phyloP scores from a whole-genome alignment of 306 rosid species.

The Lathyrus aphaca region DNA sequence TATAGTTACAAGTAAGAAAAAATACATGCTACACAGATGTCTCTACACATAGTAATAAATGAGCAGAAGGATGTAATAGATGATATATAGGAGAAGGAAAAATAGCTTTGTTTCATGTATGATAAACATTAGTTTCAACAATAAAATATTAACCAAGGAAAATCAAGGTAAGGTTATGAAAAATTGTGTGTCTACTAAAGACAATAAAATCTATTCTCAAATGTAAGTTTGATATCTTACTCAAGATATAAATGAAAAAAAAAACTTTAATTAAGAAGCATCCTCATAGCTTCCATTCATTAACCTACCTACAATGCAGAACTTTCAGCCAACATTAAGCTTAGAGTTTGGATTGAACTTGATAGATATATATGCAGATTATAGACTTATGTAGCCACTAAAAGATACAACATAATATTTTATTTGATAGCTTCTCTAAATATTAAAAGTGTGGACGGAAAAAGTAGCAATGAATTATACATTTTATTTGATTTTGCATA shows the following conservation, averaged over 20 bases:
- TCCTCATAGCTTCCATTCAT: constrained; percentile 9
- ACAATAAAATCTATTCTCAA: background rate
- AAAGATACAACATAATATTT: background rate
- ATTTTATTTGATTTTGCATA: no score
- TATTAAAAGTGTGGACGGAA: no score
- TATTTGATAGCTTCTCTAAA: background rate
- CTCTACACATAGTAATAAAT: no score
- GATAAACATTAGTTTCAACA: background rate
- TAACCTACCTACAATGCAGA: background rate
- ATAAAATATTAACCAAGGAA: no score
- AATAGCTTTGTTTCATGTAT: background rate
- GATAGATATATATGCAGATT: background rate
- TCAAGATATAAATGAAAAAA: constrained; percentile 16
- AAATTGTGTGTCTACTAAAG: no score
- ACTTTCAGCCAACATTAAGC: background rate
- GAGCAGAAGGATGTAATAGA: no score
- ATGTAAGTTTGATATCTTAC: background rate
- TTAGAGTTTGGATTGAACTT: no score
- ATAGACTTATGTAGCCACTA: constrained; percentile 3
- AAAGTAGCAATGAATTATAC: no score
- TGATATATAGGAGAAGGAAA: no score
- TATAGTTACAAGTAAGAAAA: no score
- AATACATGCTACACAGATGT: no score
- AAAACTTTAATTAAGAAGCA: constrained; percentile 4
- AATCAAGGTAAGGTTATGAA: no score